Conservation (phyloP, 2,329 filamentous ascomycete genomes). For the Rutstroemia sydowiana region DNA sequence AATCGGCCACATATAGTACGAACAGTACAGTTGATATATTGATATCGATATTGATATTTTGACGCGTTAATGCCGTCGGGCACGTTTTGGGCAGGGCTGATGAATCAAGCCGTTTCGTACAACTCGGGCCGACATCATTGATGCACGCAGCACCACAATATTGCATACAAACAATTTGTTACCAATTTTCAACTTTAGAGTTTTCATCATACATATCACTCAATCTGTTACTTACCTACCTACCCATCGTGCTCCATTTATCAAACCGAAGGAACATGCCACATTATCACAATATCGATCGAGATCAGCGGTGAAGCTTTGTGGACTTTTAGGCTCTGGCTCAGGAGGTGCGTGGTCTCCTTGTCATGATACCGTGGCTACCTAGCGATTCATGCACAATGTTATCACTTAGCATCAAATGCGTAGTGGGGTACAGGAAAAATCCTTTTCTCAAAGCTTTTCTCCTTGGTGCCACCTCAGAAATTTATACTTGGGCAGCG, state of each 20-base stretch:
- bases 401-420: background rate
- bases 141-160: no score
- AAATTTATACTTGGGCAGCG: background rate
- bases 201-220: background rate
- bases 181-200: no score
- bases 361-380: background rate
- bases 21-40: no score
- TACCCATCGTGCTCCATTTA: background rate
- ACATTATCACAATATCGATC: slow-evolving; percentile 4
- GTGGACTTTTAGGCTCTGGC: slow-evolving; percentile 1
- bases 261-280: slow-evolving; percentile 1
- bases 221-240: background rate
- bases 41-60: no score
- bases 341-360: background rate
- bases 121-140: no score
- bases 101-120: no score
- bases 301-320: slow-evolving; percentile 9
- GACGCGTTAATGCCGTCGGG: no score
- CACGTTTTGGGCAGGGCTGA: no score
- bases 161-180: no score
- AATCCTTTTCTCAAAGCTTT: background rate
- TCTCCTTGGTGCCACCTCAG: background rate
- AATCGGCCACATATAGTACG: no score
- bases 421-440: background rate
- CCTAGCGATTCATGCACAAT: background rate